Evolutionary conservation across 2,329 filamentous ascomycete genomes (phyloP).

Genomic region (Triangularia setosa): DNA sequence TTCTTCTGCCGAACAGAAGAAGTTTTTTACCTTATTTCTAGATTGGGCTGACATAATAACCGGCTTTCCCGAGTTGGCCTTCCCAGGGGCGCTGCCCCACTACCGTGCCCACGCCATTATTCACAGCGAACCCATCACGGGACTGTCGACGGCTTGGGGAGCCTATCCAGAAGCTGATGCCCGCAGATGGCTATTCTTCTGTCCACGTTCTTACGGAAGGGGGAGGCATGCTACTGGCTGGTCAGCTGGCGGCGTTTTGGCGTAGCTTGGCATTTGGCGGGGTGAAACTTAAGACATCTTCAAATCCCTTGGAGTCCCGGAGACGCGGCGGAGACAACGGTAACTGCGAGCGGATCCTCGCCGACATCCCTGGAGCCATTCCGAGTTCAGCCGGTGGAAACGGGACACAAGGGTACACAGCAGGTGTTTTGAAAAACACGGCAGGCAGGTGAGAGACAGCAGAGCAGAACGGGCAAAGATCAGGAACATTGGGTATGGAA

Average conservation of each 20-base stretch:
- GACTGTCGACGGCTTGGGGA: background rate
- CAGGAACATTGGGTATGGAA: background rate
- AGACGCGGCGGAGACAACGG: background rate
- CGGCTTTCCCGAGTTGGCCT: slow-evolving; percentile 7
- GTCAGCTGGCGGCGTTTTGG: background rate
- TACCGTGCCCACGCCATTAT: slow-evolving; percentile 4
- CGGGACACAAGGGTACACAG: slow-evolving; percentile 1
- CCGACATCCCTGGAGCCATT: background rate
- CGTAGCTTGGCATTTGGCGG: slow-evolving; percentile 2
- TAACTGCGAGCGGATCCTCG: background rate
- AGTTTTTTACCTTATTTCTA: background rate
- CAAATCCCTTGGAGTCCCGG: background rate
- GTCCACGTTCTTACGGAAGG: background rate
- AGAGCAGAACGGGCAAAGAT: background rate
- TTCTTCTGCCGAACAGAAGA: background rate
- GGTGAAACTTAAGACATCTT: background rate
- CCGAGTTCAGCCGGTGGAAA: slow-evolving; percentile 2
- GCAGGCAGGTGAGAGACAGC: background rate
- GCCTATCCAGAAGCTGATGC: background rate
- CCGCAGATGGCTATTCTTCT: background rate
- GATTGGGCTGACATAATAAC: slow-evolving; percentile 5
- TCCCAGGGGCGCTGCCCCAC: background rate
- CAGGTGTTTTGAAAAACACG: background rate
- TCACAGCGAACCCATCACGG: slow-evolving; percentile 4
- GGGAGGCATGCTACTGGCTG: background rate